phyloP scores from a whole-genome alignment of 352 stramenopile species.

The Pythium dissotocum region DNA sequence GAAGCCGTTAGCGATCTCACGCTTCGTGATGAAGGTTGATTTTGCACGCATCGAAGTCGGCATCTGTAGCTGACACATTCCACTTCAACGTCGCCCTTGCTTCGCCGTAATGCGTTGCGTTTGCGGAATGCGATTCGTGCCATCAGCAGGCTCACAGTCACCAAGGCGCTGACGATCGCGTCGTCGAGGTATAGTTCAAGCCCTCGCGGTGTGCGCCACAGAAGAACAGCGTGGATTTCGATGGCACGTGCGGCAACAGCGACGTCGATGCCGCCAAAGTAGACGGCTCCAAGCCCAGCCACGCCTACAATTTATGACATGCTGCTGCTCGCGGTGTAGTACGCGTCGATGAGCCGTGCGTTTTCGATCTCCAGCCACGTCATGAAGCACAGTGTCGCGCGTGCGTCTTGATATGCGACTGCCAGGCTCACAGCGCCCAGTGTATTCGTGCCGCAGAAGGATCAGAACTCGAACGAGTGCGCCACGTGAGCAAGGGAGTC shows the following conservation, averaged over 20 bases:
- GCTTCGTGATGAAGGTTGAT: neutral
- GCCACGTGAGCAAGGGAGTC: constrained; percentile 4
- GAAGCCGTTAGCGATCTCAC: neutral
- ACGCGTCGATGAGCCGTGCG: neutral
- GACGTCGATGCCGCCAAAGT: neutral
- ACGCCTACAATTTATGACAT: neutral
- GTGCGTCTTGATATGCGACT: neutral
- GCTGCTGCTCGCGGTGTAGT: neutral
- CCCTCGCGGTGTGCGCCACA: neutral
- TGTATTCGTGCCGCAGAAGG: constrained; percentile 7
- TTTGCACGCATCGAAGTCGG: neutral
- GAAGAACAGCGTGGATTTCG: neutral
- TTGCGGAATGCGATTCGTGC: constrained; percentile 11
- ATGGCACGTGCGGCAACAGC: neutral
- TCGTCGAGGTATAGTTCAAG: constrained; percentile 1
- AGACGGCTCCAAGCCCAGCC: neutral
- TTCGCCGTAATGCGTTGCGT: constrained; percentile 3
- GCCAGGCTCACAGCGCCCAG: neutral
- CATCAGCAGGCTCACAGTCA: constrained; percentile 2
- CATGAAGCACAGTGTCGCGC: neutral
- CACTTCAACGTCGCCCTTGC: neutral
- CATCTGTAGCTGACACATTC: constrained; percentile 6
- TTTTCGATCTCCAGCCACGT: constrained; percentile 11
- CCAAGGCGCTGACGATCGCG: constrained; percentile 4
- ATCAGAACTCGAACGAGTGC: constrained; percentile 17